These are phyloP conservation scores for Oryza glumipatula DNA, from an alignment of 176 grass and related monocot species.

Conservation along the genomic window DNA sequence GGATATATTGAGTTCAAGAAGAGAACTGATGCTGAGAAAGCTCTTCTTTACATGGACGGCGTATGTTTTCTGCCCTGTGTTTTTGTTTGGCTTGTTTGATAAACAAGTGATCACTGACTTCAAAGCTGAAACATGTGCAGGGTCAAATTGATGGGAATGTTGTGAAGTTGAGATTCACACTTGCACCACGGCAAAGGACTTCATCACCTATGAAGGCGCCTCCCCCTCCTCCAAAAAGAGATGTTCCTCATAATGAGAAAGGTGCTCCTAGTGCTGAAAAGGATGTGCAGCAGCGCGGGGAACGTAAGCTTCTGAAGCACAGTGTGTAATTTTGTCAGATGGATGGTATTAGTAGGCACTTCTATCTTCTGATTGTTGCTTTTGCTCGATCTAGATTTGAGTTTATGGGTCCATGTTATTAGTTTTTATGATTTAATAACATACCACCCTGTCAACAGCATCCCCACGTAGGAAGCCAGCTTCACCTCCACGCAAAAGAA, in stretches of 20 bases:
- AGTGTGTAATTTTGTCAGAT: background rate
- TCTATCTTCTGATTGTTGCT: background rate
- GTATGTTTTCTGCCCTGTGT: slow-evolving; percentile 56
- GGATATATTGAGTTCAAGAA: slow-evolving; percentile 98
- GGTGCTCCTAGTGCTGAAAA: slow-evolving; percentile 68
- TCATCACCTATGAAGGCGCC: slow-evolving; percentile 65
- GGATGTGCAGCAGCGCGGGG: slow-evolving; percentile 58
- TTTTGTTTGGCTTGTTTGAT: slow-evolving; percentile 14
- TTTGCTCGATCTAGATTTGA: slow-evolving; percentile 27
- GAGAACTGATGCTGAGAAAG: slow-evolving; percentile 96
- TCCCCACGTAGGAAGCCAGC: slow-evolving; percentile 71
- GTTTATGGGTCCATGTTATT: background rate
- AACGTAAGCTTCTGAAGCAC: slow-evolving; percentile 62
- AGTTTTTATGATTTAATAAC: background rate
- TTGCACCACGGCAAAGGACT: slow-evolving; percentile 80
- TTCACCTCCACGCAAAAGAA: slow-evolving; percentile 66
- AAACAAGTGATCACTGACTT: background rate
- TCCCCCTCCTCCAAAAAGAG: slow-evolving; percentile 74
- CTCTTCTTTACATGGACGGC: slow-evolving; percentile 99
- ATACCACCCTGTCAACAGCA: slow-evolving; percentile 50
- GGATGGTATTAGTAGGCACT: background rate
- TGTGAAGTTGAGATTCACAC: slow-evolving; percentile 86
- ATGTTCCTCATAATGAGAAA: slow-evolving; percentile 79
- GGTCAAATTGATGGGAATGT: slow-evolving; percentile 98
- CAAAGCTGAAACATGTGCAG: slow-evolving; percentile 36